Evolutionary conservation across 306 rosid species (phyloP), one percentile per base, ranked within the genome.

Genomic region (Pachyrhizus erosus): DNA sequence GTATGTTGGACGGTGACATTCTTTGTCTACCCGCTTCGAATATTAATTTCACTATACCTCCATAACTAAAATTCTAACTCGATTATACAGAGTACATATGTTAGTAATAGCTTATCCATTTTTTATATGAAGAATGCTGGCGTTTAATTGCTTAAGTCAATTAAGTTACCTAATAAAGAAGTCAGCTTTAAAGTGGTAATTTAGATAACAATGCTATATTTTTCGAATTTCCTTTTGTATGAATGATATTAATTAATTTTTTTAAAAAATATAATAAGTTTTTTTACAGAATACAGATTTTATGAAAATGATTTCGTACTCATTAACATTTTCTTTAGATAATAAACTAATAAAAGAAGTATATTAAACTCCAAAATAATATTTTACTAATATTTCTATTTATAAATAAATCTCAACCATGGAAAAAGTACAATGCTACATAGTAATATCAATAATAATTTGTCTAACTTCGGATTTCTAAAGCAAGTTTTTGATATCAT

Each of bases 21-120:
- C 72, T 52, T 34, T 55, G 33, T 61, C 61, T 20, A 49, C 57
- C 70, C 58, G 70, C 75, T 69, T 60, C 20, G 8, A 76, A 84
- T 70, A 39, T 6, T 49, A 33, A 37, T 75, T 54, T 72, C 37
- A 55, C 40, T 26, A 46, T 1, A 65, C 64, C 34, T 70, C 67
- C 55, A 2, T 62, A 31, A 65, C 45, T 42, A 29, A 51, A 27
- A 42, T 45, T 40, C 66, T 67, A 52, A 49, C 61, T 42, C 24
- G 18, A 14, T 48, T 78, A 14, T 37, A 55, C 13, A 37, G 48
- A 34, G 55, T 4, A 23, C 57, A 33, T 52, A 26, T 4, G 67
- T 26, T 60, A 60, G 3, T 55, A 55, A 57, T 26, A n/a, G 3
- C 23, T 10, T 48, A 7, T 42, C 29, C 21, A 37, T 24, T 46